Conservation (phyloP, 768 basidiomycete species). For the Lactarius tabidus region DNA sequence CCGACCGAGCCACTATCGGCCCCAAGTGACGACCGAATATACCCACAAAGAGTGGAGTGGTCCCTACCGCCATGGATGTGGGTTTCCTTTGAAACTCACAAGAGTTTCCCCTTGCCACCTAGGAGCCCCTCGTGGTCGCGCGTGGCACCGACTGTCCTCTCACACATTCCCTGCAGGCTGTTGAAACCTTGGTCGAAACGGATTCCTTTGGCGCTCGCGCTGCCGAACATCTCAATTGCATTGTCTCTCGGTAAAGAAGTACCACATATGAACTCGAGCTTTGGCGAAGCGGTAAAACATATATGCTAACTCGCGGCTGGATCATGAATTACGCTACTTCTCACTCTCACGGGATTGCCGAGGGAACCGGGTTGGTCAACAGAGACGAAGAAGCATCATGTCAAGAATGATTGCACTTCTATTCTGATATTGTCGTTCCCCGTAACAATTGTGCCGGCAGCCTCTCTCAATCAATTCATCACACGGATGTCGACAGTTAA, state of each 20-base stretch:
- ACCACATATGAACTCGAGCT: background rate
- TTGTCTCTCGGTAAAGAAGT: background rate
- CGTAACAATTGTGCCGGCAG: conserved; percentile 2
- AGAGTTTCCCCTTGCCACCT: background rate
- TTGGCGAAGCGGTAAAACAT: background rate
- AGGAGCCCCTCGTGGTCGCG: conserved; percentile 6
- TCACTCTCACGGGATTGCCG: conserved; percentile 12
- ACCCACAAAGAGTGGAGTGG: background rate
- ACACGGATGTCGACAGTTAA: background rate
- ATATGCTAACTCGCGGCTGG: background rate
- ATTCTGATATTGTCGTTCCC: conserved; percentile 4
- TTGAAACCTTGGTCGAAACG: background rate
- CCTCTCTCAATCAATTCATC: background rate
- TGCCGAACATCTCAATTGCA: background rate
- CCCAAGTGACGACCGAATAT: background rate
- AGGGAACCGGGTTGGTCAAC: background rate
- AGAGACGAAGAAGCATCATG: conserved; percentile 3
- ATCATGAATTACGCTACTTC: background rate
- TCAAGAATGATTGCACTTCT: conserved; percentile 8
- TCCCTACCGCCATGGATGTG: background rate
- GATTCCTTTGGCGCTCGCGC: background rate
- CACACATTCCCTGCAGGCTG: background rate
- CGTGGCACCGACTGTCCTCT: background rate
- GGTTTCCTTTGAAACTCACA: background rate
- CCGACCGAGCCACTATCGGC: background rate